A percentile compares a stretch with the other conserved stretches of the same genome.
Evolutionary conservation across 2,329 filamentous ascomycete genomes (phyloP).

Genomic region (Ceratocystis huliohia): DNA sequence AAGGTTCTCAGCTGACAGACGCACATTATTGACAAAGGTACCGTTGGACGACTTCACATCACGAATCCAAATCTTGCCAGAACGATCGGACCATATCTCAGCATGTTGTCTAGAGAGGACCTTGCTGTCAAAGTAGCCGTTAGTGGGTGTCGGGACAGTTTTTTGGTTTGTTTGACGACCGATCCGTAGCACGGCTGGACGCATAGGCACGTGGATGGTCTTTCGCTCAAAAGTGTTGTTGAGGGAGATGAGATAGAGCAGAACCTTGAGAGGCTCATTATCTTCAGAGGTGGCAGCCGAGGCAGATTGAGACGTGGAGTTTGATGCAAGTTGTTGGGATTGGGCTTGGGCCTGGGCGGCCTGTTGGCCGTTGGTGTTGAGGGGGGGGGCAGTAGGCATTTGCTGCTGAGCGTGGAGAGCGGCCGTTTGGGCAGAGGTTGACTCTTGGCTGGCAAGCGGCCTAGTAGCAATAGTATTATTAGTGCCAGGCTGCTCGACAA

Average conservation of each 20-base stretch:
- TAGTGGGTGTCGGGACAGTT: slow-evolving; percentile 76
- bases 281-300: slow-evolving; percentile 47
- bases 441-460: not conserved
- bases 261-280: slow-evolving; percentile 51
- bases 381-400: slow-evolving; percentile 9
- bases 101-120: slow-evolving; percentile 92
- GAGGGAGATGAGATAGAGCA: slow-evolving; percentile 75
- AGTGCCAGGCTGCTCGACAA: slow-evolving; percentile 4
- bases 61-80: slow-evolving; percentile 87
- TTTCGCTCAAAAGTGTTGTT: slow-evolving; percentile 97
- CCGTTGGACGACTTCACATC: slow-evolving; percentile 98
- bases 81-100: slow-evolving; percentile 77
- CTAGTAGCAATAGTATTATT: not conserved
- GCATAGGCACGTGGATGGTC: slow-evolving; percentile 84
- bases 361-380: slow-evolving; percentile 17
- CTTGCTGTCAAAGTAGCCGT: slow-evolving; percentile 97
- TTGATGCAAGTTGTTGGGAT: slow-evolving; percentile 27
- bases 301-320: slow-evolving; percentile 33
- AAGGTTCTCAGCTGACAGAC: slow-evolving; percentile 83
- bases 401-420: slow-evolving; percentile 7
- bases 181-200: slow-evolving; percentile 86
- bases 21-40: slow-evolving; percentile 88
- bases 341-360: slow-evolving; percentile 25
- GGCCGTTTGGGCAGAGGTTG: not conserved
- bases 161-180: slow-evolving; percentile 96